A percentile compares a stretch with the other conserved stretches of the same genome.
Conservation (phyloP, 352 stramenopile genomes). For the Phytopythium delawarense region DNA sequence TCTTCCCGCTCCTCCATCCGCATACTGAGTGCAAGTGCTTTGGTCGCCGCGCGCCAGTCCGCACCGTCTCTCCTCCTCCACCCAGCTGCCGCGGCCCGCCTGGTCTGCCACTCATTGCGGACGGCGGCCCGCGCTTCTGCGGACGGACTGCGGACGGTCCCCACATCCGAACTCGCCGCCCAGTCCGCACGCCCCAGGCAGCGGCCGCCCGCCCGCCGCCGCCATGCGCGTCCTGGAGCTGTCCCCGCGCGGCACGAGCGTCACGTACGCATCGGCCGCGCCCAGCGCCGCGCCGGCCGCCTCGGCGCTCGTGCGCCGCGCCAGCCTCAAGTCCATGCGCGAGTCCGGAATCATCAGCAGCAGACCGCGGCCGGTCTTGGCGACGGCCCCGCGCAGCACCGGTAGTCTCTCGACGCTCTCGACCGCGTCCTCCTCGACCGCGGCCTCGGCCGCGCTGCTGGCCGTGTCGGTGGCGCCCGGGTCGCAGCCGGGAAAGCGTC, state of each 20-base stretch:
- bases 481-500: slow-evolving; percentile 13
- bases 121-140: background rate
- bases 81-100: slow-evolving; percentile 16
- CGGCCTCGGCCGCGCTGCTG: slow-evolving; percentile 8
- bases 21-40: background rate
- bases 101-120: slow-evolving; percentile 7
- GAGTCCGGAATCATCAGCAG: slow-evolving; percentile 5
- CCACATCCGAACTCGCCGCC: slow-evolving; percentile 22
- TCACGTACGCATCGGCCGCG: slow-evolving; percentile 24
- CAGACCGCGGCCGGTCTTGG: slow-evolving; percentile 7
- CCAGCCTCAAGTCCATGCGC: slow-evolving; percentile 29
- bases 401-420: slow-evolving; percentile 9
- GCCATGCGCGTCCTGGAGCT: slow-evolving; percentile 21
- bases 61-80: background rate
- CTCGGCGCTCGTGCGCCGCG: slow-evolving; percentile 23
- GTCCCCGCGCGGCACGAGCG: slow-evolving; percentile 31
- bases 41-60: background rate
- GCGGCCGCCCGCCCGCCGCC: slow-evolving; percentile 1
- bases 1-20: background rate
- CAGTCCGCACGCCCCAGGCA: slow-evolving; percentile 2
- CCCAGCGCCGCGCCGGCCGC: slow-evolving; percentile 11
- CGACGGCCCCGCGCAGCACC: slow-evolving; percentile 10
- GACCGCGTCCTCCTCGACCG: background rate
- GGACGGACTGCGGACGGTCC: background rate
- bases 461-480: slow-evolving; percentile 5